A percentile compares a stretch with the other conserved stretches of the same genome.
These are phyloP conservation scores for Amaranthus palmeri DNA, from an alignment of 148 eudicot genomes.

Conservation along the genomic window DNA sequence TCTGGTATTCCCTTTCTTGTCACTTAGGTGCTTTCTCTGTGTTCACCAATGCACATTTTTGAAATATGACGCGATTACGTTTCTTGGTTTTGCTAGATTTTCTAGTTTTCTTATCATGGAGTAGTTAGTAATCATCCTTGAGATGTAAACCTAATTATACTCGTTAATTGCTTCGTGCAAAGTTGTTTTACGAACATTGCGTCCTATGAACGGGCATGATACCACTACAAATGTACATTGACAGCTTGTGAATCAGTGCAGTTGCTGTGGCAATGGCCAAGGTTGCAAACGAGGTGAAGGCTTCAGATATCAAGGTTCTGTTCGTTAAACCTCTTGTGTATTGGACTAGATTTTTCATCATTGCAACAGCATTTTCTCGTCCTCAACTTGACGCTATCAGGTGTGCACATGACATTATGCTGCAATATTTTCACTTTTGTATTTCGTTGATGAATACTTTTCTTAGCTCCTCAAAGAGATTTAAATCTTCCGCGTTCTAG, in stretches of 20 bases:
- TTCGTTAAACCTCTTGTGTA: conserved; percentile 97
- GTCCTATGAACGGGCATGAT: conserved; percentile 1
- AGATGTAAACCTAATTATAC: background rate
- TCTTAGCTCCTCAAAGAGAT: background rate
- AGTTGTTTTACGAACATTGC: background rate
- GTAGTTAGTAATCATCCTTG: background rate
- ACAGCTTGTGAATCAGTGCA: conserved; percentile 33
- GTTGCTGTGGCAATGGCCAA: conserved; percentile 94
- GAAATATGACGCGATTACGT: background rate
- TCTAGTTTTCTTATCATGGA: background rate
- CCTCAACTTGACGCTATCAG: conserved; percentile 90
- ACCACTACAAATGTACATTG: conserved; percentile 8
- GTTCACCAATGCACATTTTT: background rate
- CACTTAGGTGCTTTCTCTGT: background rate
- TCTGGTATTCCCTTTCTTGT: background rate
- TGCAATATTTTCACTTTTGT: background rate
- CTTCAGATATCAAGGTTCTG: conserved; percentile 76
- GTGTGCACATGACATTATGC: conserved; percentile 27
- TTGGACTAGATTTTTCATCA: conserved; percentile 95
- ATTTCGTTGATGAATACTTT: background rate
- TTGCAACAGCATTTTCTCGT: conserved; percentile 88
- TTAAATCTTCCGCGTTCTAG: conserved; percentile 1
- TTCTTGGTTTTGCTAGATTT: background rate
- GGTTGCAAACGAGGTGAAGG: conserved; percentile 93
- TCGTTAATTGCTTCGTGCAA: background rate